Evolutionary conservation across 2,329 filamentous ascomycete species (phyloP).

Genomic region (Alternaria triticimaculans): DNA sequence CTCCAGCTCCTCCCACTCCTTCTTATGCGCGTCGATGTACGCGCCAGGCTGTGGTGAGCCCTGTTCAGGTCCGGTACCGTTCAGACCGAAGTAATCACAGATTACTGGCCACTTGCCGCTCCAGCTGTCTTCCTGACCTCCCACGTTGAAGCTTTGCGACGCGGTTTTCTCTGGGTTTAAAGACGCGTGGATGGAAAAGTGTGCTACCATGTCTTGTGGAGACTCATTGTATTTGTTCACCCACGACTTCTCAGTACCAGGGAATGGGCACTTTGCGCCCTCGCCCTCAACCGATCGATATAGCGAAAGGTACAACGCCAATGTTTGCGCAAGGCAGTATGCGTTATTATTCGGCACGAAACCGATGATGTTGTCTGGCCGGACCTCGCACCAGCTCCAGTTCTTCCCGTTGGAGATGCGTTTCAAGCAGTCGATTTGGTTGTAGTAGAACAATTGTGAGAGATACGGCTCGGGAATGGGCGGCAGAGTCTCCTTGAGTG

Average conservation of each 20-base stretch:
- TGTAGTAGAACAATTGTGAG: constrained; percentile 51
- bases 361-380: constrained; percentile 53
- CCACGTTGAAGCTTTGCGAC: constrained; percentile 53
- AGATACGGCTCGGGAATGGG: constrained; percentile 45
- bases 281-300: constrained; percentile 49
- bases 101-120: constrained; percentile 55
- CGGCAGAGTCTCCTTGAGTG: constrained; percentile 38
- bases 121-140: constrained; percentile 52
- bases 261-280: constrained; percentile 50
- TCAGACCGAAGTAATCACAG: constrained; percentile 56
- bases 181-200: constrained; percentile 52
- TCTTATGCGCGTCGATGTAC: constrained; percentile 37
- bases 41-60: constrained; percentile 37
- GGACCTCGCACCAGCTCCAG: constrained; percentile 52
- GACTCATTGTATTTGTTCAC: constrained; percentile 49
- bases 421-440: constrained; percentile 50
- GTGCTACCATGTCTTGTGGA: constrained; percentile 52
- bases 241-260: constrained; percentile 49
- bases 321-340: constrained; percentile 47
- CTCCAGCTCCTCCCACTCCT: constrained; percentile 39
- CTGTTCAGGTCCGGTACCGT: constrained; percentile 46
- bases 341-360: constrained; percentile 52
- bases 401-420: constrained; percentile 46
- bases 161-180: constrained; percentile 50
- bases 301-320: constrained; percentile 50